A percentile compares a stretch with the other conserved stretches of the same genome.
These are phyloP conservation scores for Hypoxylon intermedium DNA, from an alignment of 495 filamentous ascomycete species.

Conservation along the genomic window DNA sequence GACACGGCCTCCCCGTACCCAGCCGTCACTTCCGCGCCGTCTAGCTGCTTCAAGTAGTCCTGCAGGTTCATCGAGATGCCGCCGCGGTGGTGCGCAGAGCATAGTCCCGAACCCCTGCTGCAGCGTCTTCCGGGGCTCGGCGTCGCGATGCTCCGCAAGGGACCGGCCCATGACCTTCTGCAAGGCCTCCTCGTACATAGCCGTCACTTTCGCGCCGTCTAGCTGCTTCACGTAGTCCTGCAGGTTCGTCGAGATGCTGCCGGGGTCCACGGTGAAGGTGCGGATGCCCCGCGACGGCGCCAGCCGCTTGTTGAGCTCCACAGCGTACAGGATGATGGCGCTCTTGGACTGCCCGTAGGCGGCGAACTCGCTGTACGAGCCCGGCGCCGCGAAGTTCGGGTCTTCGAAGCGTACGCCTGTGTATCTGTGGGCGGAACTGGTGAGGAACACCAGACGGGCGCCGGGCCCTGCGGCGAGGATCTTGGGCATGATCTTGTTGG, in stretches of 20 bases:
- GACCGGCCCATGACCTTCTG: constrained; percentile 38
- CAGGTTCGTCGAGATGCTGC: constrained; percentile 49
- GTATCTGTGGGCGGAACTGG: constrained; percentile 50
- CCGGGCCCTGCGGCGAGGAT: constrained; percentile 44
- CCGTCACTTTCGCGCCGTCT: constrained; percentile 3
- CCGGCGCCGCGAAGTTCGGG: constrained; percentile 53
- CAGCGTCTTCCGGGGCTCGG: constrained; percentile 48
- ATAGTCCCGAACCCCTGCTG: constrained; percentile 52
- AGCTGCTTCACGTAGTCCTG: constrained; percentile 22
- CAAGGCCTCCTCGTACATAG: constrained; percentile 31
- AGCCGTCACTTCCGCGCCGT: constrained; percentile 10
- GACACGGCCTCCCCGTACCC: constrained; percentile 29
- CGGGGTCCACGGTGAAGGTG: constrained; percentile 55
- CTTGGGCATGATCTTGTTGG: constrained; percentile 60
- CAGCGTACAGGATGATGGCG: constrained; percentile 64
- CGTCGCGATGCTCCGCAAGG: constrained; percentile 47
- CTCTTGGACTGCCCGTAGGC: constrained; percentile 66
- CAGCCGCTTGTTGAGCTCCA: constrained; percentile 56
- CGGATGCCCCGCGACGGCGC: constrained; percentile 34
- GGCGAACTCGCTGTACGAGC: constrained; percentile 50
- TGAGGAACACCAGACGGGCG: constrained; percentile 48
- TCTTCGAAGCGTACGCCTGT: constrained; percentile 58
- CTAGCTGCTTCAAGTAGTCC: constrained; percentile 16
- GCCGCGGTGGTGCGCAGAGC: constrained; percentile 58
- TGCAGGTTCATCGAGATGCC: constrained; percentile 46